Conservation (phyloP, 345 rosid species). For the Eucalyptus victrix region DNA sequence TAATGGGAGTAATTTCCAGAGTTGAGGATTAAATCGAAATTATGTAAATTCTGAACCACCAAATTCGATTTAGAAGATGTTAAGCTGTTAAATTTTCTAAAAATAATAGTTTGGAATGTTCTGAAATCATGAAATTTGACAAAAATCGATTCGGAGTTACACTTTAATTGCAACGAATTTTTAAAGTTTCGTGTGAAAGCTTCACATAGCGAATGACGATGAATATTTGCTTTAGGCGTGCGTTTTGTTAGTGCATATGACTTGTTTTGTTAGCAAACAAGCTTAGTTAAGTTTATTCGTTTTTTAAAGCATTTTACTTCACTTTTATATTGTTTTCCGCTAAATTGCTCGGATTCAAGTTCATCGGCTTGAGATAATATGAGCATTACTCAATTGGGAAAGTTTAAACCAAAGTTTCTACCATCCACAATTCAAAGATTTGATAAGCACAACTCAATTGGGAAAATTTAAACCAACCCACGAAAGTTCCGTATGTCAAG, state of each 20-base stretch:
- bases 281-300: neutral
- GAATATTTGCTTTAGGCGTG: neutral
- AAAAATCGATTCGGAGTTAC: too few relatives aligned
- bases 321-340: neutral
- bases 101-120: neutral
- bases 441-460: too few relatives aligned
- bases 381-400: too few relatives aligned
- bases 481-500: too few relatives aligned
- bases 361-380: neutral
- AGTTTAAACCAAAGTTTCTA: too few relatives aligned
- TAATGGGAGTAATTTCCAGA: neutral
- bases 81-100: neutral
- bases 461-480: too few relatives aligned
- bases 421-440: too few relatives aligned
- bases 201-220: neutral
- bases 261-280: neutral
- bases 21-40: neutral
- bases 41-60: neutral
- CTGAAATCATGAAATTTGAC: neutral
- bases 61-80: neutral
- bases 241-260: neutral
- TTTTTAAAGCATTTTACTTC: neutral
- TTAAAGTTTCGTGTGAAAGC: neutral
- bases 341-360: neutral
- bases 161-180: neutral